These are phyloP conservation scores for Nakazawaea laoshanensis DNA, from an alignment of 805 yeast genomes.

Conservation along the genomic window DNA sequence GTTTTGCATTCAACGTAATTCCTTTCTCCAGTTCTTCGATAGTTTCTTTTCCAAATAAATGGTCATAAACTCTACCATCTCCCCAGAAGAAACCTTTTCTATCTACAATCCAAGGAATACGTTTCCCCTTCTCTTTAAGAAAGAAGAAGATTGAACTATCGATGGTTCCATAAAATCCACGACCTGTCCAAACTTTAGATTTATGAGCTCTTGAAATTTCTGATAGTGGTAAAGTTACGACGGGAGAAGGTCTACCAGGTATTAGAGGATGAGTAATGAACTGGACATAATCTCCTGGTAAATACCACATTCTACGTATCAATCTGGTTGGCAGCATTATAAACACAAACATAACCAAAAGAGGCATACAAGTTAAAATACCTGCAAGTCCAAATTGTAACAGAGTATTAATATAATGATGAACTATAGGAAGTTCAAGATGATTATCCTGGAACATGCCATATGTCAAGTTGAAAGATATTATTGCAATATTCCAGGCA, in stretches of 20 bases:
- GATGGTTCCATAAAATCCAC: constrained; percentile 79
- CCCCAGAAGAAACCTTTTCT: constrained; percentile 90
- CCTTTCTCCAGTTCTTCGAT: constrained; percentile 72
- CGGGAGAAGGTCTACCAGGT: constrained; percentile 74
- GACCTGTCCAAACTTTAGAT: constrained; percentile 76
- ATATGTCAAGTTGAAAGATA: constrained; percentile 20
- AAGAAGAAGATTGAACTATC: constrained; percentile 68
- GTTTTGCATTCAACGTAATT: constrained; percentile 49
- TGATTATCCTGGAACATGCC: constrained; percentile 22
- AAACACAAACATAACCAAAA: constrained; percentile 28
- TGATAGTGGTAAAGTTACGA: constrained; percentile 55
- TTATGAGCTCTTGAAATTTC: constrained; percentile 46
- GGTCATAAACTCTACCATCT: constrained; percentile 79
- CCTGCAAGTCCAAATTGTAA: constrained; percentile 24
- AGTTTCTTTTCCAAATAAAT: constrained; percentile 71
- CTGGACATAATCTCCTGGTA: constrained; percentile 58
- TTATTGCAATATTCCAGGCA: constrained; percentile 36
- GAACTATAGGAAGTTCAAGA: constrained; percentile 18
- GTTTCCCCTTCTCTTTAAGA: constrained; percentile 46
- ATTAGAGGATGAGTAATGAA: constrained; percentile 70
- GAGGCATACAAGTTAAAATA: constrained; percentile 32
- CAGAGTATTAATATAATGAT: constrained; percentile 15
- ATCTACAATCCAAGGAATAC: constrained; percentile 70
- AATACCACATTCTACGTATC: constrained; percentile 67
- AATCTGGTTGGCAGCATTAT: constrained; percentile 60